These are phyloP conservation scores for Acorus gramineus DNA, from an alignment of 106 monocot genomes.

Conservation along the genomic window DNA sequence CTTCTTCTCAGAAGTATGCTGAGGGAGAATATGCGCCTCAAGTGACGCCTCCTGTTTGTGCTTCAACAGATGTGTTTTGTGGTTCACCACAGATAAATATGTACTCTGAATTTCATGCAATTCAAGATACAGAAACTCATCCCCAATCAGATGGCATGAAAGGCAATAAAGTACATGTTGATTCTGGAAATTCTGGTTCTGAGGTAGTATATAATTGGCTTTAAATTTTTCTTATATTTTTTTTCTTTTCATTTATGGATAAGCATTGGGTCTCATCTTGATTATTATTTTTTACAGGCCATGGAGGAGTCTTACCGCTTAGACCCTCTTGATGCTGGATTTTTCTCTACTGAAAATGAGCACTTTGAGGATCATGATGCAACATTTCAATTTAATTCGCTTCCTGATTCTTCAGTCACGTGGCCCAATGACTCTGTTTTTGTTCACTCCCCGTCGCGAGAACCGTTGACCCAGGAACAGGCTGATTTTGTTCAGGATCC, in stretches of 20 bases:
- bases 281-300: too few relatives aligned
- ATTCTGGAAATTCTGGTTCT: too few relatives aligned
- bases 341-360: conserved; percentile 1
- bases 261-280: too few relatives aligned
- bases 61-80: not conserved
- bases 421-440: not conserved
- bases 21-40: too few relatives aligned
- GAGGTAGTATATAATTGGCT: not conserved
- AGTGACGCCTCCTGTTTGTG: not conserved
- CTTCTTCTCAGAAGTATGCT: too few relatives aligned
- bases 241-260: not conserved
- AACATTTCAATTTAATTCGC: not conserved
- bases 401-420: not conserved
- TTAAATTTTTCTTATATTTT: not conserved
- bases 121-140: not conserved
- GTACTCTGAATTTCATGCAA: conserved; percentile 3
- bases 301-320: not conserved
- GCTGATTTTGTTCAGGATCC: too few relatives aligned
- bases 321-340: conserved; percentile 1
- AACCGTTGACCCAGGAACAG: too few relatives aligned
- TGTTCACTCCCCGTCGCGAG: not conserved
- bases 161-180: too few relatives aligned
- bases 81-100: not conserved
- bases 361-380: not conserved
- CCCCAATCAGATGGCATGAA: too few relatives aligned